Percentiles rank a stretch among this genome's conserved stretches.
Evolutionary conservation across 306 rosid genomes (phyloP).

Genomic region (Acacia acuminata): DNA sequence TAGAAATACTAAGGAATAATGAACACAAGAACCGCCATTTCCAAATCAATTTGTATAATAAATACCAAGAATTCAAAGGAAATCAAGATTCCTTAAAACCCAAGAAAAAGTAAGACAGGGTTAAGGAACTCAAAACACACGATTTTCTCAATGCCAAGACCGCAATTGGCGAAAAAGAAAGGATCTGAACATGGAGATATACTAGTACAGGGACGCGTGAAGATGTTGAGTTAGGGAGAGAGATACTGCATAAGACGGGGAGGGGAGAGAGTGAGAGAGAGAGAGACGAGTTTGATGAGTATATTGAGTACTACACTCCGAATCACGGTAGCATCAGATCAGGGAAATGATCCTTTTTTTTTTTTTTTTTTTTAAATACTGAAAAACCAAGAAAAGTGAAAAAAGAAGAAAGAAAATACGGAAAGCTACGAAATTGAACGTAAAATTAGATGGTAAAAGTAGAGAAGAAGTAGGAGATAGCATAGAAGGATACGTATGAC

Average conservation of each 20-base stretch:
- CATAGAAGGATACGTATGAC: neutral
- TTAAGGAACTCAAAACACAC: neutral
- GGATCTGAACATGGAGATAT: neutral
- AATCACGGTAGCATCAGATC: neutral
- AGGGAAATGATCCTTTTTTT: no score
- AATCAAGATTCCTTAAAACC: neutral
- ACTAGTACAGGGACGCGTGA: neutral
- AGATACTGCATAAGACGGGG: neutral
- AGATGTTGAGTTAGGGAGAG: neutral
- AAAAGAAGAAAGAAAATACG: neutral
- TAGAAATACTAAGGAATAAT: neutral
- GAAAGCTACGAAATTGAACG: neutral
- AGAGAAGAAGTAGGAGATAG: constrained; percentile 20
- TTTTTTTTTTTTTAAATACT: no score
- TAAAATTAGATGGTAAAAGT: neutral
- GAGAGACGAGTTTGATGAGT: neutral
- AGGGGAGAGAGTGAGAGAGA: neutral
- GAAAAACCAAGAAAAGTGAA: neutral
- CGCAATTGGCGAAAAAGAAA: neutral
- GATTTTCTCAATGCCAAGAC: neutral
- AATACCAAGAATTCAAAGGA: neutral
- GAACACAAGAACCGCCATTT: neutral
- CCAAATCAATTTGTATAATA: neutral
- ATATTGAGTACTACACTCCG: neutral
- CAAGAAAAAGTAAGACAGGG: neutral